These are phyloP conservation scores for Prunella vulgaris DNA, from an alignment of 257 asterid species.

Conservation along the genomic window DNA sequence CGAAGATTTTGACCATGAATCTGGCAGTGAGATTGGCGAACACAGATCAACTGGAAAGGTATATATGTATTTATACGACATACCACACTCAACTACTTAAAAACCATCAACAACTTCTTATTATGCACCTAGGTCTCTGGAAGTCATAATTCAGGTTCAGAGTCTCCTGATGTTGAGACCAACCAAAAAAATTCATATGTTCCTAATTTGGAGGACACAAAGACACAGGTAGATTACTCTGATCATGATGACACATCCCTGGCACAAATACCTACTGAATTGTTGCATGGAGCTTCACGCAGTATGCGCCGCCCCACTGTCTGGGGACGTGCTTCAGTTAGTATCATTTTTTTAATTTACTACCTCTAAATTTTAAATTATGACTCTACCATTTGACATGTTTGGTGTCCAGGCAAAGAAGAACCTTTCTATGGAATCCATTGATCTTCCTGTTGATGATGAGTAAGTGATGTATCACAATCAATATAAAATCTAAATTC, in stretches of 20 bases:
- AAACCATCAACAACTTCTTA: background rate
- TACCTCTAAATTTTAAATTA: background rate
- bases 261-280: conserved; percentile 27
- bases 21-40: conserved; percentile 46
- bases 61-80: conserved; percentile 18
- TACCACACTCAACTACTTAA: background rate
- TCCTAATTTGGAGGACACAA: conserved; percentile 31
- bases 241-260: conserved; percentile 38
- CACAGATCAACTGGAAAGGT: conserved; percentile 43
- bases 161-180: conserved; percentile 35
- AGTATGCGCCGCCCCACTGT: conserved; percentile 42
- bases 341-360: conserved; percentile 31
- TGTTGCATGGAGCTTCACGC: conserved; percentile 37
- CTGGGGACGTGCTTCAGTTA: conserved; percentile 82
- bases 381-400: background rate
- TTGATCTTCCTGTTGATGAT: conserved; percentile 54
- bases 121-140: conserved; percentile 49
- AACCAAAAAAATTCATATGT: background rate
- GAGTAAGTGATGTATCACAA: conserved; percentile 65
- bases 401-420: conserved; percentile 66
- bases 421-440: conserved; percentile 84
- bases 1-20: conserved; percentile 52
- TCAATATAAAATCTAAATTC: conserved; percentile 12
- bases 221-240: conserved; percentile 21
- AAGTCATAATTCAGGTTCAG: conserved; percentile 35